Conservation (phyloP, 345 rosid genomes). For the Citrus maxima region DNA sequence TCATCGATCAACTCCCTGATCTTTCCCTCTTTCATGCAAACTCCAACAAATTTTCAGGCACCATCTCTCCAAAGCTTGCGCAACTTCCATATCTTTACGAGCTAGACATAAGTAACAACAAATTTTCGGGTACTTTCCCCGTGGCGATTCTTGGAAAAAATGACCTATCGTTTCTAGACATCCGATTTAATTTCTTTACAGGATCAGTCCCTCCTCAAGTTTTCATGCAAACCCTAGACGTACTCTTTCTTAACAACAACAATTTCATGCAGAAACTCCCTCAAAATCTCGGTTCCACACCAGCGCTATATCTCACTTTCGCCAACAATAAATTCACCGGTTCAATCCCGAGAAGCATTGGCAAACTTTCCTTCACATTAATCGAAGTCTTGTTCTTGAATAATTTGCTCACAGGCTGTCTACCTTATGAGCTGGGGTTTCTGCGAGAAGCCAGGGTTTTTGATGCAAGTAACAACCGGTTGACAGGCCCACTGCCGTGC, state of each 20-base stretch:
- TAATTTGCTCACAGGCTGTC: conserved; percentile 33
- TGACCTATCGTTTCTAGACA: conserved; percentile 31
- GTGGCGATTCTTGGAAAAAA: conserved; percentile 18
- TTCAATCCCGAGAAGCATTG: conserved; percentile 31
- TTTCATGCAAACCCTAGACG: conserved; percentile 28
- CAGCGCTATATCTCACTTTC: conserved; percentile 32
- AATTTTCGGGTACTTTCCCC: conserved; percentile 31
- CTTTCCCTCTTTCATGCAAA: conserved; percentile 55
- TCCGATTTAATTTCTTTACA: conserved; percentile 39
- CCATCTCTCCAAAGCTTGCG: conserved; percentile 25
- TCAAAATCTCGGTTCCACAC: conserved; percentile 27
- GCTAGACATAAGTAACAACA: conserved; percentile 45
- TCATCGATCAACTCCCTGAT: conserved; percentile 44
- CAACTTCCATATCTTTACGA: conserved; percentile 30
- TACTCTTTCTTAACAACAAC: conserved; percentile 45
- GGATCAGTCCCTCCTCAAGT: conserved; percentile 38
- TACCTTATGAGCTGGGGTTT: conserved; percentile 44
- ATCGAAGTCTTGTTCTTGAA: conserved; percentile 35
- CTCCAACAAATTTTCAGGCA: conserved; percentile 43
- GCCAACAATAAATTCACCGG: conserved; percentile 48
- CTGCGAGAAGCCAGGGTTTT: conserved; percentile 28
- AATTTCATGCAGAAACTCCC: conserved; percentile 32
- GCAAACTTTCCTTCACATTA: conserved; percentile 25
- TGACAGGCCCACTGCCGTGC: conserved; percentile 45
- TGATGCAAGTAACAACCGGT: conserved; percentile 34